These are phyloP conservation scores for Pseudogymnoascus sp. DNA, from an alignment of 2,329 filamentous ascomycete genomes.

Conservation along the genomic window DNA sequence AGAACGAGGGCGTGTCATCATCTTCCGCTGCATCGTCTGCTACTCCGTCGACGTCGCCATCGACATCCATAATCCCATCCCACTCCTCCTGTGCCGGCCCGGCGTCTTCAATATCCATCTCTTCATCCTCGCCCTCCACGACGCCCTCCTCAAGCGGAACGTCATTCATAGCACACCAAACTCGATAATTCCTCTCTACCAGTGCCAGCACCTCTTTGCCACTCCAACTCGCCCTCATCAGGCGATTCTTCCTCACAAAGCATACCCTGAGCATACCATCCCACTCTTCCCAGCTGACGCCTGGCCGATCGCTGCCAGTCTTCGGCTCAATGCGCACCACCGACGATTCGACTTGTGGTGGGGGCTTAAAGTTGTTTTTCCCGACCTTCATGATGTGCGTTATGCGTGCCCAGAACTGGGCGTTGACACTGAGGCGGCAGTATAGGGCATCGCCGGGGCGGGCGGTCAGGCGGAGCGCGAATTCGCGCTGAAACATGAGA, in stretches of 20 bases:
- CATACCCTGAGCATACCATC: constrained; percentile 77
- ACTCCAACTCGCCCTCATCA: constrained; percentile 71
- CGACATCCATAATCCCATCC: constrained; percentile 44
- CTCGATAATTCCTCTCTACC: constrained; percentile 80
- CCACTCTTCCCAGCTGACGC: constrained; percentile 91
- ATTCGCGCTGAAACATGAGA: constrained; percentile 96
- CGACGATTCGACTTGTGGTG: constrained; percentile 83
- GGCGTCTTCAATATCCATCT: constrained; percentile 39
- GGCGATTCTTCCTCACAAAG: constrained; percentile 87
- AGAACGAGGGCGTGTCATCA: constrained; percentile 75
- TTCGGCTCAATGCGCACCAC: constrained; percentile 89
- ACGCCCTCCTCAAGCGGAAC: constrained; percentile 64
- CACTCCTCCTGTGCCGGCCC: constrained; percentile 40
- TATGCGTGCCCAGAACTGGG: constrained; percentile 80
- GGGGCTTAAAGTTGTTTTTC: constrained; percentile 92
- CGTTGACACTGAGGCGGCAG: constrained; percentile 83
- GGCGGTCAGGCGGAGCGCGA: constrained; percentile 82
- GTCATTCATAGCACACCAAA: constrained; percentile 83
- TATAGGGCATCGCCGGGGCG: constrained; percentile 83
- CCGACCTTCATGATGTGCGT: constrained; percentile 82
- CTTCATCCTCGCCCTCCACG: constrained; percentile 36
- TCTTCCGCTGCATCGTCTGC: constrained; percentile 41
- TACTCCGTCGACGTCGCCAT: constrained; percentile 27
- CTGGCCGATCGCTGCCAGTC: constrained; percentile 63
- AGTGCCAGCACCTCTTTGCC: constrained; percentile 73